These are phyloP conservation scores for Pythium aquatile DNA, from an alignment of 352 stramenopile genomes.

Conservation along the genomic window DNA sequence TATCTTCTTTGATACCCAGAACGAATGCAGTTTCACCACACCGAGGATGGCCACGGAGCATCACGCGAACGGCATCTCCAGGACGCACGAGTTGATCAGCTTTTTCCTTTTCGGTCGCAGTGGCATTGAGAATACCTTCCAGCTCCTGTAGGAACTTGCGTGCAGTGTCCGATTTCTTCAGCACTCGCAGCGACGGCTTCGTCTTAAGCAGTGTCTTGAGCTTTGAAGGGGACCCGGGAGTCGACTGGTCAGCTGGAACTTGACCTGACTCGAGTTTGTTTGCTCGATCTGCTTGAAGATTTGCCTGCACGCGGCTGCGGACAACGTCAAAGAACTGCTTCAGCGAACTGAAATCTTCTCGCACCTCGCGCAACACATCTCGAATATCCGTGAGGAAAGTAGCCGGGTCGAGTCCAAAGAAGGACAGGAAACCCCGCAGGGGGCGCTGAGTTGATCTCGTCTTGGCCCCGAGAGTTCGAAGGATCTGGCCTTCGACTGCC, in stretches of 20 bases:
- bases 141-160: conserved; percentile 61
- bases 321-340: conserved; percentile 63
- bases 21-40: conserved; percentile 80
- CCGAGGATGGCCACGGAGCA: conserved; percentile 71
- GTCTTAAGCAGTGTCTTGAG: conserved; percentile 16
- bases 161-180: conserved; percentile 46
- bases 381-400: conserved; percentile 75
- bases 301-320: conserved; percentile 49
- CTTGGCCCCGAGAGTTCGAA: conserved; percentile 56
- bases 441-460: conserved; percentile 58
- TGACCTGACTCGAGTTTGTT: background rate
- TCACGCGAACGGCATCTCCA: conserved; percentile 65
- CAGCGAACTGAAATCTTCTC: conserved; percentile 65
- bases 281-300: conserved; percentile 2
- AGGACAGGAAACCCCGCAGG: conserved; percentile 62
- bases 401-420: conserved; percentile 74
- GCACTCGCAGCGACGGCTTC: conserved; percentile 18
- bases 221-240: conserved; percentile 10
- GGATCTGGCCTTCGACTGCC: conserved; percentile 56
- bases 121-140: conserved; percentile 49
- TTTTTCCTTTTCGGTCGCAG: conserved; percentile 39
- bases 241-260: background rate
- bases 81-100: conserved; percentile 36
- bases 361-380: conserved; percentile 59
- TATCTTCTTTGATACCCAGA: conserved; percentile 52